Base-by-base conservation (phyloP, 495 filamentous ascomycete species). In the Tuber umbilicatum region DNA sequence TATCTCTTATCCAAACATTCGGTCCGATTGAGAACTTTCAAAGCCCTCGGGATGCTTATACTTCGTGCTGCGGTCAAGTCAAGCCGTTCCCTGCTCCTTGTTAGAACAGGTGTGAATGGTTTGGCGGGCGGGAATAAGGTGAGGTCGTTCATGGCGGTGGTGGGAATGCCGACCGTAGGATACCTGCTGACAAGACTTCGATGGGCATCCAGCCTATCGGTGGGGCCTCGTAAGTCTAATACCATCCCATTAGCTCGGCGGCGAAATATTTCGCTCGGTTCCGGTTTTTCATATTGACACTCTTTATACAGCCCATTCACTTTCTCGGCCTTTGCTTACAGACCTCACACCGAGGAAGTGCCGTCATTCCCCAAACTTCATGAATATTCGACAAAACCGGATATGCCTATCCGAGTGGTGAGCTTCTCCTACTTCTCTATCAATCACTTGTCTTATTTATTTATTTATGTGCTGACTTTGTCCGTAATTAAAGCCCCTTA, bases 391-490 rank as follows among this genome's bases (percentile, higher is more conserved):
- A 64, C 55, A 31, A 35, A 35, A 7, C 31, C 55, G 27, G 55
- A 64, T 64, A 64, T 35, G 27, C 55, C 27, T 64, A 64, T 64
- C 12, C 55, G 55, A 35, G 55, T 64, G 55, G 55, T 64, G 55
- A 64, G 17, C 27, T 3, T 64, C 55, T 6, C 12, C 21, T 31
- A 23, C n/a, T 55, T 10, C 19, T 47, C 45, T 47, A 23, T 23
- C 45, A 47, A 55, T 55, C 23, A 27, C 27, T 64, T 64, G 27
- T 35, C 27, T 35, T 14, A n/a, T 31, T 27, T 27, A 27, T 60
- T 4, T 60, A 5, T 31, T 64, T 64, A 31, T 64, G 5, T 64
- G 10, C 27, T 64, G 10, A 64, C 27, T 64, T 17, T 35, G 55
- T 6, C 27, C 23, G 2, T 27, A 14, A 64, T 35, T 35, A 6